Percentiles rank a stretch among this genome's conserved stretches.
Conservation (phyloP, 1,284 basidiomycete genomes). For the Cryptococcus sp. region DNA sequence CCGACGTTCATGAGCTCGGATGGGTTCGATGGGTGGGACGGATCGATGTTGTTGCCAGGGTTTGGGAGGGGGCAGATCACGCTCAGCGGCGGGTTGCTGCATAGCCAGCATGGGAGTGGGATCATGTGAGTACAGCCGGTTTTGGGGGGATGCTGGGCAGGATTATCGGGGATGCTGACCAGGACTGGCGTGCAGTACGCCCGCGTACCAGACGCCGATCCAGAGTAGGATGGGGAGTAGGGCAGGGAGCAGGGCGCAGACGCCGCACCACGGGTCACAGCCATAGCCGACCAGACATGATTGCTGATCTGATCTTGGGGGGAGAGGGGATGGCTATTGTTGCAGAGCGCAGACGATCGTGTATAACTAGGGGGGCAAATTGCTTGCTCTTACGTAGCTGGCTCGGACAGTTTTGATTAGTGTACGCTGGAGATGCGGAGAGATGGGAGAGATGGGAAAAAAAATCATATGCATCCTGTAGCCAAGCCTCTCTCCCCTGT, state of each 20-base stretch:
- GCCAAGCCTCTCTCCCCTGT: too few species aligned
- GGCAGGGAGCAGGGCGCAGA: conserved; percentile 26
- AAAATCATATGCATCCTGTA: too few species aligned
- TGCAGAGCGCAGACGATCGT: too few species aligned
- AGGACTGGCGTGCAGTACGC: conserved; percentile 29
- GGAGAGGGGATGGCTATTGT: too few species aligned
- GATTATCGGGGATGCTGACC: not conserved
- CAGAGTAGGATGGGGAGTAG: conserved; percentile 28
- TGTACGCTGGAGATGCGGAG: too few species aligned
- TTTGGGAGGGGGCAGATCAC: conserved; percentile 49
- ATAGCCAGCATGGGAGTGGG: conserved; percentile 48
- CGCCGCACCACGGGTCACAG: conserved; percentile 18
- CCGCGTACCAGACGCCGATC: conserved; percentile 33
- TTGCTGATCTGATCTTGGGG: too few species aligned
- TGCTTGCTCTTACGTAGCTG: too few species aligned
- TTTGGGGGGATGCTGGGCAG: too few species aligned
- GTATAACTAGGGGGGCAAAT: too few species aligned
- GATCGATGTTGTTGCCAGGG: conserved; percentile 47
- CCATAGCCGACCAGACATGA: too few species aligned
- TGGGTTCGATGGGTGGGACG: conserved; percentile 50
- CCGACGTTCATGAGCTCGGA: conserved; percentile 47
- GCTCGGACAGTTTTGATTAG: too few species aligned
- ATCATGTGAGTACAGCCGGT: conserved; percentile 44
- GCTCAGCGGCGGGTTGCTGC: conserved; percentile 46
- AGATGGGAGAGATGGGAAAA: too few species aligned